Evolutionary conservation across 1,139 yeast species (phyloP).

Genomic region (Debaryomycetaceae sp.): DNA sequence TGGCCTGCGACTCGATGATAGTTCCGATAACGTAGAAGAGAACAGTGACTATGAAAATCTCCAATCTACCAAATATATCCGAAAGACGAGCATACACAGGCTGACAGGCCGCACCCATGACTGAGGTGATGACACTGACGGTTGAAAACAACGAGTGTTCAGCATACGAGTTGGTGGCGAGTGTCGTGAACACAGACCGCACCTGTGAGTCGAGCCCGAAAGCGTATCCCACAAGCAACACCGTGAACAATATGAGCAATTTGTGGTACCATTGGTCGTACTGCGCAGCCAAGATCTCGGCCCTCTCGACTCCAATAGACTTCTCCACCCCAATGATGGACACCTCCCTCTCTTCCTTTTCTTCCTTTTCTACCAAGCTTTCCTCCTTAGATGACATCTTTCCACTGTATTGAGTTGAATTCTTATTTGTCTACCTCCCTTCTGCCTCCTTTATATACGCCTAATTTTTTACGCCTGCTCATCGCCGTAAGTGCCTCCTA

Average conservation of each 20-base stretch:
- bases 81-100: conserved; percentile 58
- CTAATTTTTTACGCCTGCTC: background rate
- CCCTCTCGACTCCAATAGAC: conserved; percentile 26
- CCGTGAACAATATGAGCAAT: conserved; percentile 15
- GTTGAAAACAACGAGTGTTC: conserved; percentile 57
- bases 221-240: conserved; percentile 25
- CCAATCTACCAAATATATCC: conserved; percentile 60
- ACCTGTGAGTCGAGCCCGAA: conserved; percentile 16
- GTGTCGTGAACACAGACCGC: conserved; percentile 8
- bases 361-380: background rate
- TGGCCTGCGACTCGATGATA: conserved; percentile 59
- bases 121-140: conserved; percentile 48
- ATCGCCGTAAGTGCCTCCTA: background rate
- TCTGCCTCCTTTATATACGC: too few relatives aligned
- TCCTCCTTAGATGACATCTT: background rate
- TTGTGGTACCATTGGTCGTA: conserved; percentile 20
- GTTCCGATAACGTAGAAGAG: conserved; percentile 61
- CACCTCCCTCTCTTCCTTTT: background rate
- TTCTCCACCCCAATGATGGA: background rate
- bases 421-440: background rate
- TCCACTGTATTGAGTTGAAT: background rate
- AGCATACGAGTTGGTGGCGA: conserved; percentile 52
- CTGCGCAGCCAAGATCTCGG: conserved; percentile 31
- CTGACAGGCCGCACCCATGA: conserved; percentile 40
- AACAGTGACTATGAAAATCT: conserved; percentile 45